Evolutionary conservation across 139 green algal genomes (phyloP).

Genomic region (Microglena sp.): DNA sequence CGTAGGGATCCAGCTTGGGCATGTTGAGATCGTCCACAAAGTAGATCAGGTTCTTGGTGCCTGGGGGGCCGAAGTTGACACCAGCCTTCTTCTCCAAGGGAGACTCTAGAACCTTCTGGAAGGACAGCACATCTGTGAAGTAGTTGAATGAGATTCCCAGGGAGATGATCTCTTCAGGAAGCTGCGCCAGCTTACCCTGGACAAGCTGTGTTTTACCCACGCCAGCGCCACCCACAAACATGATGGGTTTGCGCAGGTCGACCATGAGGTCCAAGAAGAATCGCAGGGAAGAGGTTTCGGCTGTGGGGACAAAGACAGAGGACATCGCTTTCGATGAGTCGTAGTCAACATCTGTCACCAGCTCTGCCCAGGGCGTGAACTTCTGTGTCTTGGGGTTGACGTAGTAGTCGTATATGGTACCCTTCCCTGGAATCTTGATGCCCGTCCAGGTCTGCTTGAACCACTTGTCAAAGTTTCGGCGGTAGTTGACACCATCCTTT

Average conservation of each 20-base stretch:
- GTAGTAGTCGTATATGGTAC: slow-evolving; percentile 82
- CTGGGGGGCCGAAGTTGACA: slow-evolving; percentile 74
- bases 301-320: slow-evolving; percentile 77
- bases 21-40: slow-evolving; percentile 89
- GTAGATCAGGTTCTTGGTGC: slow-evolving; percentile 80
- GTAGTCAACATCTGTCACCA: slow-evolving; percentile 70
- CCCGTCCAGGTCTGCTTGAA: slow-evolving; percentile 74
- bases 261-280: slow-evolving; percentile 80
- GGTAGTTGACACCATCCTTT: slow-evolving; percentile 85
- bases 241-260: slow-evolving; percentile 74
- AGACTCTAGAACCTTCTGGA: slow-evolving; percentile 72
- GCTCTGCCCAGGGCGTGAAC: slow-evolving; percentile 76
- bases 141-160: slow-evolving; percentile 82
- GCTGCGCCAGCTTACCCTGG: slow-evolving; percentile 65
- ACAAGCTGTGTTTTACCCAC: slow-evolving; percentile 86
- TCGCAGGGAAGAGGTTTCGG: slow-evolving; percentile 68
- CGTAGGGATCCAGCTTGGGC: slow-evolving; percentile 80
- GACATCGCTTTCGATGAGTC: slow-evolving; percentile 52
- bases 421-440: slow-evolving; percentile 70
- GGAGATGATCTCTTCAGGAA: slow-evolving; percentile 60
- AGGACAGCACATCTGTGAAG: slow-evolving; percentile 59
- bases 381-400: slow-evolving; percentile 76
- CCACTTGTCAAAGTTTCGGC: slow-evolving; percentile 86
- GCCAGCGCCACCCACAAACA: slow-evolving; percentile 77
- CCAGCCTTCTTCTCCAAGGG: slow-evolving; percentile 86